Evolutionary conservation across 2,329 filamentous ascomycete species (phyloP), one percentile per base, ranked within the genome.

Genomic region (Colletotrichum chlorophyti): DNA sequence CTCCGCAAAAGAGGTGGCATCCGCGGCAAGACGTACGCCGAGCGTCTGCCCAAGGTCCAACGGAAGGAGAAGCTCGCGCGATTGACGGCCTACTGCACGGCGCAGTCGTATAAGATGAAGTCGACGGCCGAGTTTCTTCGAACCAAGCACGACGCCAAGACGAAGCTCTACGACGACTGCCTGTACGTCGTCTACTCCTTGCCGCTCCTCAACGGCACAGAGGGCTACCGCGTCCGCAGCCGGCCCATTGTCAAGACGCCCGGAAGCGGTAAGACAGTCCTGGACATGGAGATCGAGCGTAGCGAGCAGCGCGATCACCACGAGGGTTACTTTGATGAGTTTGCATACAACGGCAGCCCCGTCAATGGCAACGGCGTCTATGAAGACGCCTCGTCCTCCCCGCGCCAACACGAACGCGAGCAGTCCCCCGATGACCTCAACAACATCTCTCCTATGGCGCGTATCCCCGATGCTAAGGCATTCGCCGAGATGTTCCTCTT

Each of bases 401-500:
- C 69, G 35, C 40, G 23, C 14, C 41, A 46, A 1, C 43, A 62
- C 3, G n/a, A n/a, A n/a, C 40, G 49, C 10, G 54, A 71, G 10
- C 60, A 70, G 14, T 68, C 70, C 29, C 69, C 72, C 47, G 70
- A 70, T n/a, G 74, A 74, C 34, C 75, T 79, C 63, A 78, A 77
- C 38, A 66, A 77, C 38, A 66, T 79, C 57, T 79, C 81, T 68
- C 76, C 84, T 21, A 76, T 83, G 63, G 81, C 84, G 70, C 82
- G 85, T 24, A 81, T 91, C 1, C 84, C 90, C 6, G 86, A 92
- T 69, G 85, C 88, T 31, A 88, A 94, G 68, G 83, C 88, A 53
- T 92, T 96, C 69, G 94, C 91, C 37, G 95, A 99, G 75, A 91
- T 98, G 86, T 98, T 97, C 70, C 89, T 99, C 66, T 98, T 96